Base-by-base conservation (phyloP, 2,329 filamentous ascomycete species). In the Phyllachora maydis region DNA sequence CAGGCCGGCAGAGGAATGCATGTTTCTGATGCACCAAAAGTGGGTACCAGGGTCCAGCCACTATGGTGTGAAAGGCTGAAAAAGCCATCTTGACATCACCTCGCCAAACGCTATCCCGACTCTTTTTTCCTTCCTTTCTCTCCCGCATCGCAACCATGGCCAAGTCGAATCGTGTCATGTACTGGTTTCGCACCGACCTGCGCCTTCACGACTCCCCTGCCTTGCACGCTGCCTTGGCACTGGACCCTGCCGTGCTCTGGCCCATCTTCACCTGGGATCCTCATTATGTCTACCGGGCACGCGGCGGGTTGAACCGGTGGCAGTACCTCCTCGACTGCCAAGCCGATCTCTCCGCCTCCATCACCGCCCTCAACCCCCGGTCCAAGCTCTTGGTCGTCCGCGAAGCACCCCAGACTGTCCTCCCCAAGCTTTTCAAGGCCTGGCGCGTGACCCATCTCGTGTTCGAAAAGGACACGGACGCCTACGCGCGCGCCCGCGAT, bases 181-280 rank as follows among this genome's bases (percentile, higher is more conserved):
- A 28, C 23, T 81, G 75, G 75, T 79, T 79, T 37, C 64, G 76
- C 26, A 82, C 76, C 5, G 76, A 82, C 40, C 53, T 82, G 8
- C 67, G 76, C 11, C 59, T 83, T 3, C 74, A 82, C 45, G 76
- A 82, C 43, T 79, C 72, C 1, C 74, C 74, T 6, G 74, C 73
- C 2, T 51, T 83, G 14, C 59, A 69, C 40, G 72, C 73, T 3
- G 76, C 76, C 1, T 46, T 83, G 6, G 69, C 74, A 28, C 53
- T 82, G 5, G 54, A 74, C 1, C 72, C 75, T 2, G 59, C 61
- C 24, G 65, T 60, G 11, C 50, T 83, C 14, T 82, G 72, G 52
- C 75, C 74, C 1, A 61, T 82, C 21, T 83, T 76, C 57, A 78
- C 70, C 2, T 83, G 74, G 72, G 75, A 81, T 40, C 74, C 74